These are phyloP conservation scores for Fragilaria crotonensis DNA, from an alignment of 108 stramenopile species.

Conservation along the genomic window DNA sequence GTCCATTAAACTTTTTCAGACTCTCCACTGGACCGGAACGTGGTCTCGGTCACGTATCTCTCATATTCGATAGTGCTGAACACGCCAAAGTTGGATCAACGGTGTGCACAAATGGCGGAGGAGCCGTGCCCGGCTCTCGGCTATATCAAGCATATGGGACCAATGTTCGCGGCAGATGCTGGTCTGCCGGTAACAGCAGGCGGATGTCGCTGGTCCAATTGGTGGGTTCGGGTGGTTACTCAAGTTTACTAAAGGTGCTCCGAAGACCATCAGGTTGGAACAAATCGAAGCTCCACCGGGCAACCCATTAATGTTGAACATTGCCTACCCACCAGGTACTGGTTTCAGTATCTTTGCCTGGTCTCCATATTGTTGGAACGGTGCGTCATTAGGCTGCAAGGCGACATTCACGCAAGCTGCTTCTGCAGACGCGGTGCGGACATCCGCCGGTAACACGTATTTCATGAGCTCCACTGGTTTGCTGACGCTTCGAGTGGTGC, in stretches of 20 bases:
- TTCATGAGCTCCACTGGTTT: conserved; percentile 3
- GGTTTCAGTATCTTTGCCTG: conserved; percentile 3
- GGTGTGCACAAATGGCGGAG: conserved; percentile 12
- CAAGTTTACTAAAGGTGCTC: conserved; percentile 21
- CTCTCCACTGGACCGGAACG: conserved; percentile 15
- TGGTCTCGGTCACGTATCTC: conserved; percentile 19
- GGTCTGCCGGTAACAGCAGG: conserved; percentile 27
- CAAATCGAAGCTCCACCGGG: conserved; percentile 6
- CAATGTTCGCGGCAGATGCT: conserved; percentile 1
- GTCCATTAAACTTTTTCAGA: conserved; percentile 20
- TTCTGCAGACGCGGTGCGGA: conserved; percentile 6
- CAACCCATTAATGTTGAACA: conserved; percentile 8
- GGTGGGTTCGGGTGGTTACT: conserved; percentile 35
- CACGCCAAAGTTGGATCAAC: conserved; percentile 17
- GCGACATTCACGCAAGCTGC: background rate
- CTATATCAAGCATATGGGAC: conserved; percentile 19
- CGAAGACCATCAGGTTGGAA: conserved; percentile 8
- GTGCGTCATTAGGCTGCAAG: background rate
- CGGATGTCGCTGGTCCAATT: conserved; percentile 18
- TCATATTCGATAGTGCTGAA: conserved; percentile 16
- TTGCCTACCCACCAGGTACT: conserved; percentile 15
- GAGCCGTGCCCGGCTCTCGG: conserved; percentile 10
- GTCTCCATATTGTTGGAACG: conserved; percentile 7
- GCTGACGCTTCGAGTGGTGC: conserved; percentile 5
- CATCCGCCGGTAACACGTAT: conserved; percentile 8